These are phyloP conservation scores for Rhizoctonia solani DNA, from an alignment of 1,284 basidiomycete genomes.

Conservation along the genomic window DNA sequence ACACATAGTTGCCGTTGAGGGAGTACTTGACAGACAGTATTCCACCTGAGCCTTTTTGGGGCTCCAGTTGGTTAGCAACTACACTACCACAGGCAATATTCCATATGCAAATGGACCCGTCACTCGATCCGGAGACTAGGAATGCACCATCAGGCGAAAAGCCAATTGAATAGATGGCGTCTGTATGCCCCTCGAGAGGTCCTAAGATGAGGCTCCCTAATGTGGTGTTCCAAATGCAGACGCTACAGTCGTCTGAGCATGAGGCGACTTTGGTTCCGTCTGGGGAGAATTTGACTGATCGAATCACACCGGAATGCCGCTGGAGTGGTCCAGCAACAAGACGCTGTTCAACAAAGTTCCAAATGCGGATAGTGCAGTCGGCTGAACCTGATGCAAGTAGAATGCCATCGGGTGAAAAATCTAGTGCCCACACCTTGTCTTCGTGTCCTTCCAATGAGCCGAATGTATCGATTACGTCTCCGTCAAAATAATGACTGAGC, in stretches of 20 bases:
- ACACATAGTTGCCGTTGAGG: too few species aligned
- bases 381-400: neutral
- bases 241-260: neutral
- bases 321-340: constrained; percentile 11
- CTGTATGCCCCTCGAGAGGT: neutral
- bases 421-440: neutral
- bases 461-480: neutral
- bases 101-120: constrained; percentile 1
- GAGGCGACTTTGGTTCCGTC: neutral
- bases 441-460: neutral
- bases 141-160: constrained; percentile 19
- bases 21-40: too few species aligned
- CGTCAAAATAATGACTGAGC: neutral
- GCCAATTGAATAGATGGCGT: neutral
- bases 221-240: neutral
- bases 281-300: neutral
- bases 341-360: constrained; percentile 46
- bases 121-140: neutral
- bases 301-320: neutral
- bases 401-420: constrained; percentile 1
- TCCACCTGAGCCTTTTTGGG: too few species aligned
- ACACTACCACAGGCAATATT: too few species aligned
- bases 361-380: constrained; percentile 50
- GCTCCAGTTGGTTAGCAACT: too few species aligned
- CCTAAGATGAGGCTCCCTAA: neutral